phyloP scores from a whole-genome alignment of 129 eudicot genomes.

The Glebionis coronaria region DNA sequence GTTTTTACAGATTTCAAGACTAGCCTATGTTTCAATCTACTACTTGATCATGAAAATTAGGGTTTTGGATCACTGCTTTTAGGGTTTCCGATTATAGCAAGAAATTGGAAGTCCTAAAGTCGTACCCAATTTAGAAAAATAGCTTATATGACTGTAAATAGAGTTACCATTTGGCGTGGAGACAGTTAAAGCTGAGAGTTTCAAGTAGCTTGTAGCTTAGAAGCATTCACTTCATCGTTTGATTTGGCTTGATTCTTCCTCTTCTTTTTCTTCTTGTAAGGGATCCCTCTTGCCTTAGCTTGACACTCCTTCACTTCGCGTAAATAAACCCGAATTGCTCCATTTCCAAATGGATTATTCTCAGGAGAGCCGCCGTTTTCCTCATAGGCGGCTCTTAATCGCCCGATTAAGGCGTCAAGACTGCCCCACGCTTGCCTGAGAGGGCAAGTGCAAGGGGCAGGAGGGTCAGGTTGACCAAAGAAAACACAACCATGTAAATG shows the following conservation, averaged over 20 bases:
- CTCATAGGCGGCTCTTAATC: conserved; percentile 81
- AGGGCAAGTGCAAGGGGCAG: conserved; percentile 88
- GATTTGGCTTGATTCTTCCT: conserved; percentile 45
- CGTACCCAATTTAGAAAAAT: conserved; percentile 1
- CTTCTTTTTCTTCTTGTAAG: conserved; percentile 75
- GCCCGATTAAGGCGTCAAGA: conserved; percentile 78
- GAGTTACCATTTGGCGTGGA: conserved; percentile 33
- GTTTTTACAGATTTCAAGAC: conserved; percentile 15
- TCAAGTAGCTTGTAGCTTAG: conserved; percentile 39
- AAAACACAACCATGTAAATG: conserved; percentile 73
- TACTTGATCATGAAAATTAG: conserved; percentile 10
- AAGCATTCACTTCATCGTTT: conserved; percentile 32
- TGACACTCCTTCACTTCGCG: conserved; percentile 81
- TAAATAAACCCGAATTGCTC: conserved; percentile 68
- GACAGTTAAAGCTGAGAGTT: conserved; percentile 22
- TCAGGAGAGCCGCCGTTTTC: conserved; percentile 78
- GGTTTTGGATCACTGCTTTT: conserved; percentile 28
- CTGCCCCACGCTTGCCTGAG: conserved; percentile 94
- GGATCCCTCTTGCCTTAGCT: conserved; percentile 72
- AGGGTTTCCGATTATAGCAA: conserved; percentile 21
- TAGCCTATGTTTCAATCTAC: conserved; percentile 9
- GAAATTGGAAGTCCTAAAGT: conserved; percentile 8
- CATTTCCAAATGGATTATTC: conserved; percentile 70
- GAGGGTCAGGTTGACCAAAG: conserved; percentile 90
- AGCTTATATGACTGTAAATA: conserved; percentile 3